Percentiles rank a stretch among this genome's conserved stretches.
Evolutionary conservation across 192 early-diverging fungal species (phyloP).

Genomic region (Rhizoclosmatium globosum): DNA sequence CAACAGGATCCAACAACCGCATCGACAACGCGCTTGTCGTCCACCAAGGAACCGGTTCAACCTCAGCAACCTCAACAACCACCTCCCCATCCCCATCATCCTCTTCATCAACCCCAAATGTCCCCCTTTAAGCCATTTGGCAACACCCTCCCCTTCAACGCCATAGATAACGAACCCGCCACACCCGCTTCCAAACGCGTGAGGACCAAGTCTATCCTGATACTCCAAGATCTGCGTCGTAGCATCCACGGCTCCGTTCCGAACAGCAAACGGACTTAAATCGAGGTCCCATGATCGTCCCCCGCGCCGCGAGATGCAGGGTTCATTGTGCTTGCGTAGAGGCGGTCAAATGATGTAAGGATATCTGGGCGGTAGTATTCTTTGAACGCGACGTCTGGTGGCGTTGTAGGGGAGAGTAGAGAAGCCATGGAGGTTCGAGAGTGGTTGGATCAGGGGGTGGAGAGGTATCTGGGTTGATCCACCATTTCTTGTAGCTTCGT

Average conservation of each 20-base stretch:
- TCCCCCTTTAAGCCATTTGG: not conserved
- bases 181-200: not conserved
- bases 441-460: not conserved
- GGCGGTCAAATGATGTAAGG: slow-evolving; percentile 76
- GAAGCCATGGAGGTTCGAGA: too few relatives aligned
- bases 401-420: slow-evolving; percentile 1
- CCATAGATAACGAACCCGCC: not conserved
- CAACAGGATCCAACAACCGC: slow-evolving; percentile 58
- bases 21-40: slow-evolving; percentile 56
- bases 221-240: too few relatives aligned
- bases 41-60: slow-evolving; percentile 54
- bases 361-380: slow-evolving; percentile 87
- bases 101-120: not conserved
- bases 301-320: slow-evolving; percentile 53
- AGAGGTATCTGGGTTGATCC: slow-evolving; percentile 12
- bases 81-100: not conserved
- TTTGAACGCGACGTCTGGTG: slow-evolving; percentile 72
- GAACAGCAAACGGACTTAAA: slow-evolving; percentile 58
- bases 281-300: slow-evolving; percentile 23
- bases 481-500: slow-evolving; percentile 45
- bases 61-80: slow-evolving; percentile 20
- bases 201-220: not conserved
- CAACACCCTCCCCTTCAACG: not conserved
- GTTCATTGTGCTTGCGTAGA: slow-evolving; percentile 90
- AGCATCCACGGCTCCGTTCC: not conserved